These are phyloP conservation scores for Beauveria australis DNA, from an alignment of 2,329 filamentous ascomycete species.

Conservation along the genomic window DNA sequence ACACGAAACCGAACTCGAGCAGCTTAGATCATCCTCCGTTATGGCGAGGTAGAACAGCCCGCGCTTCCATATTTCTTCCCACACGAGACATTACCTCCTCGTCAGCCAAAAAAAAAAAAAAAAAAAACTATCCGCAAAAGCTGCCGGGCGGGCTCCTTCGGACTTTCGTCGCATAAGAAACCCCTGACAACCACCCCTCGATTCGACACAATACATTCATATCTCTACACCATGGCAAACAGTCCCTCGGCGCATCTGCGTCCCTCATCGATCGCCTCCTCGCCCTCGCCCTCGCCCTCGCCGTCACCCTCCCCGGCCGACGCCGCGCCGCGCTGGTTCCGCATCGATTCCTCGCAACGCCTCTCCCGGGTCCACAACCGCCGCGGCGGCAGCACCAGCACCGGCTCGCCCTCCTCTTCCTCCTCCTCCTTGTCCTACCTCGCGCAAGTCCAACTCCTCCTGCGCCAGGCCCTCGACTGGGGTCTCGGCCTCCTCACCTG, in stretches of 20 bases:
- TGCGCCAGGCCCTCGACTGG: constrained; percentile 12
- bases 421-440: not conserved
- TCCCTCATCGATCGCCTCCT: constrained; percentile 22
- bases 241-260: constrained; percentile 11
- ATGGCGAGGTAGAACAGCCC: not conserved
- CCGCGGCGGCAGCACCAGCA: not conserved
- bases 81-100: too few species aligned
- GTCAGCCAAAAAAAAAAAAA: not conserved
- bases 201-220: not conserved
- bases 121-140: not conserved
- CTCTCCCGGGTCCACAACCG: constrained; percentile 24
- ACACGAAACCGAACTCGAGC: not conserved
- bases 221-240: constrained; percentile 32
- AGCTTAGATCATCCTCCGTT: not conserved
- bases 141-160: not conserved
- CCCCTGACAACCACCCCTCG: not conserved
- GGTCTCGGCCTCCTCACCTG: constrained; percentile 34
- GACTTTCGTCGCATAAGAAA: not conserved
- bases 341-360: constrained; percentile 25
- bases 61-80: not conserved
- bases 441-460: not conserved
- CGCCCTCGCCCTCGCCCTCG: constrained; percentile 22
- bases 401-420: not conserved
- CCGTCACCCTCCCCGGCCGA: constrained; percentile 17
- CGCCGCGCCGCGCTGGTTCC: constrained; percentile 32